These are phyloP conservation scores for Coemansia reversa DNA, from an alignment of 192 early-diverging fungal species.

Conservation along the genomic window DNA sequence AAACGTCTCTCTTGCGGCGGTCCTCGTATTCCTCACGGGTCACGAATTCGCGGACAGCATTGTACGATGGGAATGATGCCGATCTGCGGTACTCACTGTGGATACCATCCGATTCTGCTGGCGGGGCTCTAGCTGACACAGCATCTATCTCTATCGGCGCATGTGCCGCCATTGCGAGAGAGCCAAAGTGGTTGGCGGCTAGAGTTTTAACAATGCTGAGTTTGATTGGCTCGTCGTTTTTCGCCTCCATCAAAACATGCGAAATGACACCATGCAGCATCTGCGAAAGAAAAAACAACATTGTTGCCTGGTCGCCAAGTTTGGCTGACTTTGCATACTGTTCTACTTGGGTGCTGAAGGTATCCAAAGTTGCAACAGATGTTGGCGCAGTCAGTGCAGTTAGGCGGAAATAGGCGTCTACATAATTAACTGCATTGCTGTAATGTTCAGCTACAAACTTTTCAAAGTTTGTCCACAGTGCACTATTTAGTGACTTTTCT, in stretches of 20 bases:
- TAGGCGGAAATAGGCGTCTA: neutral
- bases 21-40: too few species aligned
- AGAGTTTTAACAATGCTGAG: neutral
- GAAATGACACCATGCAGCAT: neutral
- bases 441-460: neutral
- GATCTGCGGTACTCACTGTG: too few species aligned
- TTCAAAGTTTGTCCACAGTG: neutral
- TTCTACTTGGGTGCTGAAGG: neutral
- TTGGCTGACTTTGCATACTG: neutral
- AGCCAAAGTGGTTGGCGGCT: neutral
- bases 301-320: neutral
- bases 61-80: too few species aligned
- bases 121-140: too few species aligned
- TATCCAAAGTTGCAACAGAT: neutral
- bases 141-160: too few species aligned
- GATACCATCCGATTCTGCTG: too few species aligned
- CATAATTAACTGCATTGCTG: neutral
- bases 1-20: too few species aligned
- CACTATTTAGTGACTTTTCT: neutral
- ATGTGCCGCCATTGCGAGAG: too few species aligned
- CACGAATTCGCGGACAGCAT: too few species aligned
- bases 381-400: neutral
- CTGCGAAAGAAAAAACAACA: neutral
- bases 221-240: neutral
- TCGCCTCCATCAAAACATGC: neutral